These are phyloP conservation scores for Bipolaris sorokiniana DNA, from an alignment of 2,329 filamentous ascomycete genomes.

Conservation along the genomic window DNA sequence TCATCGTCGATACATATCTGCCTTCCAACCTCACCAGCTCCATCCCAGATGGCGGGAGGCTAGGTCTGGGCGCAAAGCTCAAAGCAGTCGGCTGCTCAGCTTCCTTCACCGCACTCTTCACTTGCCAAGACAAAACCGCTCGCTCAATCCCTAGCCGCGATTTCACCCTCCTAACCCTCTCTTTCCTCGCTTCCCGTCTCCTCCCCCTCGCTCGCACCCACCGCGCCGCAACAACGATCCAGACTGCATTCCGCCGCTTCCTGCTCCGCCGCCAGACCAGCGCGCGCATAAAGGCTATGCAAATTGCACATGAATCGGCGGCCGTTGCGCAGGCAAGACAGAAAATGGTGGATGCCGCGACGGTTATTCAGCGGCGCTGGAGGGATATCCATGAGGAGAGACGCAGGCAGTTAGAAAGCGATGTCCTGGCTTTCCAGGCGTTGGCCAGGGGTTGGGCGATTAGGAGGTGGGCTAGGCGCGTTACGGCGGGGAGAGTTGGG, in stretches of 20 bases:
- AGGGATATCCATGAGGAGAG: conserved; percentile 46
- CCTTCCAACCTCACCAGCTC: conserved; percentile 23
- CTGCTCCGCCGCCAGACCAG: conserved; percentile 37
- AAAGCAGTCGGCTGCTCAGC: conserved; percentile 51
- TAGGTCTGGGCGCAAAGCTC: conserved; percentile 47
- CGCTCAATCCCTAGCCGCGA: conserved; percentile 58
- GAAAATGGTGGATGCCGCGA: conserved; percentile 50
- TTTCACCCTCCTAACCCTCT: conserved; percentile 63
- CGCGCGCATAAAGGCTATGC: conserved; percentile 49
- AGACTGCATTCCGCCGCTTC: conserved; percentile 57
- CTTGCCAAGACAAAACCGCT: conserved; percentile 26
- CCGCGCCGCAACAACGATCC: conserved; percentile 60
- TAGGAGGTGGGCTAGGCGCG: conserved; percentile 38
- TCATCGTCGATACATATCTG: conserved; percentile 65
- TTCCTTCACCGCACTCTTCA: conserved; percentile 55
- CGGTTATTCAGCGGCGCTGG: conserved; percentile 55
- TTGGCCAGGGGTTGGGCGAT: conserved; percentile 52
- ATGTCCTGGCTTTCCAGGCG: conserved; percentile 52
- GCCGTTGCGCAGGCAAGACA: conserved; percentile 55
- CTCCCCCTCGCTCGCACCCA: conserved; percentile 57
- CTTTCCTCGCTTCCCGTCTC: conserved; percentile 65
- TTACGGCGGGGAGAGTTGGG: conserved; percentile 36
- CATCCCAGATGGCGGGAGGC: neutral
- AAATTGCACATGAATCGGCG: conserved; percentile 56
- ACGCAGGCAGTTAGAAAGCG: conserved; percentile 43